Base-by-base conservation (phyloP, 805 yeast species). In the Starmera dryadoides region DNA sequence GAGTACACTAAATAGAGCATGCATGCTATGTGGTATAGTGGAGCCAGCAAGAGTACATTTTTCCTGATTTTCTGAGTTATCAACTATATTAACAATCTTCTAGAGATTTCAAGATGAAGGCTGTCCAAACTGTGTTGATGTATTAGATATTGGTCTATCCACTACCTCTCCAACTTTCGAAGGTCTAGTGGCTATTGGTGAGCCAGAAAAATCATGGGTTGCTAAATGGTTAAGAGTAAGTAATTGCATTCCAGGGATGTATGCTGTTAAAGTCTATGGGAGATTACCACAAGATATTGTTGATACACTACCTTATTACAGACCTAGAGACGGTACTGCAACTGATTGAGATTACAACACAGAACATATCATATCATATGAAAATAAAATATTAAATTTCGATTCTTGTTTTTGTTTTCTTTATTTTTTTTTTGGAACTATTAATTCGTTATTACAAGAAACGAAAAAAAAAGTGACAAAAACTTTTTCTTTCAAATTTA, bases 151-250 rank as follows among this genome's bases (percentile, higher is more conserved):
- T 43, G 96, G 93, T 53, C 95, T 88, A 38, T 79, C 83, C 16
- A 76, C 86, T 29, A 93, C 98, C 6, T 87, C 96, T 16, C 98
- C 98, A 30, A 79, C 96, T 0, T 91, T 88, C 58, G 98, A 91
- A 66, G 98, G 98, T 0, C 67, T 86, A 26, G 95, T 91, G 5
- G 96, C 97, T 2, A 71, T 87, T 45, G 87, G 94, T 36, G 88
- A 83, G 43, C 87, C 91, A 37, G 76, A 78, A 37, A 75, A 72
- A 28, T 86, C 96, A 2, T 91, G 98, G 98, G 96, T 87, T 30
- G 96, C 96, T 14, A 78, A 85, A 56, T 91, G 98, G 98, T 68
- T 91, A 41, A 77, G 97, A 60, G 81, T 91, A 25, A 95, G 86
- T 54, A 81, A 86, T 15, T 86, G 87, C 57, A 81, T 78, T 18